Percentiles rank a stretch among this genome's conserved stretches.
phyloP scores from a whole-genome alignment of 805 yeast genomes.

The Kodamaea hsintzibuensis region DNA sequence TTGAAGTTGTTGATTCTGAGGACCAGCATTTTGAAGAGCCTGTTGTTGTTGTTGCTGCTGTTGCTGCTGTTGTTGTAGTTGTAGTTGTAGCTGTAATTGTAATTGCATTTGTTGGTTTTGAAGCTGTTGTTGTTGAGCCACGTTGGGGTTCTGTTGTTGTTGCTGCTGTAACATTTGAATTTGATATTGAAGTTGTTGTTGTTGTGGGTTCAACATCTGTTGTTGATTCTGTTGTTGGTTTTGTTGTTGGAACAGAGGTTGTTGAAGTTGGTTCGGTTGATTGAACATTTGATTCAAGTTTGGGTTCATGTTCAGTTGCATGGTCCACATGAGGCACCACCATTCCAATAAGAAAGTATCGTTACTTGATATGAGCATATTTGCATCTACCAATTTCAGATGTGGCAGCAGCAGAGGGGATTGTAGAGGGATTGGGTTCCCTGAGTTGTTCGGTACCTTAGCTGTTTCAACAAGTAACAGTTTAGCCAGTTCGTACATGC shows the following conservation, averaged over 20 bases:
- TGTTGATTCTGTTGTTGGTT: constrained; percentile 10
- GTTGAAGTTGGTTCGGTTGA: constrained; percentile 8
- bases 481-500: constrained; percentile 51
- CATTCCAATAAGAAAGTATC: constrained; percentile 55
- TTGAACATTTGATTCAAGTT: constrained; percentile 24
- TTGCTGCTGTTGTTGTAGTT: constrained; percentile 12
- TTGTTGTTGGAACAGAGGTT: constrained; percentile 6
- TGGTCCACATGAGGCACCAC: constrained; percentile 55
- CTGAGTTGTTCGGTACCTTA: constrained; percentile 34
- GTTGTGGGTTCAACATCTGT: constrained; percentile 8
- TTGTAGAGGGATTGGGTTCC: background rate
- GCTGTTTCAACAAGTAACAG: constrained; percentile 44
- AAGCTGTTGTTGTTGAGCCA: background rate
- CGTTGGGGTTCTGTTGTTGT: constrained; percentile 6
- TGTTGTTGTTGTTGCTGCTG: constrained; percentile 14
- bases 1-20: constrained; percentile 9
- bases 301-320: constrained; percentile 46
- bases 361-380: constrained; percentile 35
- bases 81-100: constrained; percentile 4
- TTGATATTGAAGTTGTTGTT: constrained; percentile 12
- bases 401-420: constrained; percentile 1
- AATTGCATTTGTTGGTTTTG: constrained; percentile 3
- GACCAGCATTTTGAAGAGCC: background rate
- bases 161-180: constrained; percentile 9
- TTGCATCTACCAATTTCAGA: constrained; percentile 8